Percentiles rank a stretch among this genome's conserved stretches.
Conservation (phyloP, 2,329 filamentous ascomycete species). For the Hypocreales sp. region DNA sequence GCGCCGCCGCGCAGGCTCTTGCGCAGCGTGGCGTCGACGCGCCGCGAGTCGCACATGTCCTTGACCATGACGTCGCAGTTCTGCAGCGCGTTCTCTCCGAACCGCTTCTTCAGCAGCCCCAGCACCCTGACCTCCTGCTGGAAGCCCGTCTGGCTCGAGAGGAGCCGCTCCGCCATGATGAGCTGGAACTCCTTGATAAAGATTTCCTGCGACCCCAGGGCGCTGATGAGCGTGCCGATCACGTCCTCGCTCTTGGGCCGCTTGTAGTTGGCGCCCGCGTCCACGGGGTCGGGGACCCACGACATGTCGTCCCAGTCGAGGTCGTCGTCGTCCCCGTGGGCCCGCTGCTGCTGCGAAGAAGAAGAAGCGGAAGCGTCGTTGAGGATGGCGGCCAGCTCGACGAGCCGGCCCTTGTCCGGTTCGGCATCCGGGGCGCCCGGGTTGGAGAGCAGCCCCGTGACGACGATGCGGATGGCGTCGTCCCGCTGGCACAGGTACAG, state of each 20-base stretch:
- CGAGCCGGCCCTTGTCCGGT: conserved; percentile 33
- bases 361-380: too few species aligned
- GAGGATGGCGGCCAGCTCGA: conserved; percentile 53
- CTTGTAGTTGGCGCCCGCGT: conserved; percentile 84
- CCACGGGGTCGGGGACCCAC: conserved; percentile 85
- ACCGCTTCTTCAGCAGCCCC: conserved; percentile 73
- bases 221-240: conserved; percentile 74
- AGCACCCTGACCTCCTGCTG: conserved; percentile 71
- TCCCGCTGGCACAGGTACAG: conserved; percentile 63
- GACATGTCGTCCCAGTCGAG: conserved; percentile 85
- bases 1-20: conserved; percentile 15
- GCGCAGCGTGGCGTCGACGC: conserved; percentile 54
- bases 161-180: conserved; percentile 71
- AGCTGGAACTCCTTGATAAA: conserved; percentile 91
- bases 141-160: conserved; percentile 51
- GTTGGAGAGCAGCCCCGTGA: conserved; percentile 55
- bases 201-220: conserved; percentile 76
- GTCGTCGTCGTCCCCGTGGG: conserved; percentile 47
- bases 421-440: conserved; percentile 34
- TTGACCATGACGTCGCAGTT: conserved; percentile 96
- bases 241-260: conserved; percentile 81
- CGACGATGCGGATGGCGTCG: conserved; percentile 64
- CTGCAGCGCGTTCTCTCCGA: conserved; percentile 74
- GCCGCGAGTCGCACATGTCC: conserved; percentile 72
- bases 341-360: conserved; percentile 35